Evolutionary conservation across 2,329 filamentous ascomycete species (phyloP).

Genomic region (Blastomyces silverae): DNA sequence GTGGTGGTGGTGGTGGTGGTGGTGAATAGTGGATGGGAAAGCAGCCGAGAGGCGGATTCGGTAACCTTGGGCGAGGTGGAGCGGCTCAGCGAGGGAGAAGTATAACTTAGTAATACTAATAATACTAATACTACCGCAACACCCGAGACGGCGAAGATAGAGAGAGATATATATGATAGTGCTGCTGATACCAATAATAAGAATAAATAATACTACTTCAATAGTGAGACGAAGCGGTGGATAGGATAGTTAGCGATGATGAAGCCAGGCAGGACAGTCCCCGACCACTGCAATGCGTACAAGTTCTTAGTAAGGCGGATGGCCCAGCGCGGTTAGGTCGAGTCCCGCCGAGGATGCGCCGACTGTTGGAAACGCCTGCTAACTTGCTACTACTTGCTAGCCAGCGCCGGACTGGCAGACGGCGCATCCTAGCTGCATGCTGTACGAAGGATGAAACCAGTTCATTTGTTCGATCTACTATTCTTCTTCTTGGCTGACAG

Average conservation of each 20-base stretch:
- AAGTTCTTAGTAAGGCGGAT: not conserved
- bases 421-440: too few species aligned
- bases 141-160: not conserved
- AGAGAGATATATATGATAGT: not conserved
- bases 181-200: not conserved
- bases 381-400: too few species aligned
- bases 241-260: not conserved
- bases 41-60: constrained; percentile 10
- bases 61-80: constrained; percentile 11
- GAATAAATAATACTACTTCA: not conserved
- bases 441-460: too few species aligned
- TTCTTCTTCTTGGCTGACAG: not conserved
- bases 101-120: too few species aligned
- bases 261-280: not conserved
- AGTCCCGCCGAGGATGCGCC: constrained; percentile 4
- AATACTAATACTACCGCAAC: too few species aligned
- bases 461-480: not conserved
- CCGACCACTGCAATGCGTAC: too few species aligned
- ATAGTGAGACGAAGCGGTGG: not conserved
- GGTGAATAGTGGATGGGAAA: too few species aligned
- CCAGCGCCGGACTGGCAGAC: too few species aligned
- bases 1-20: not conserved
- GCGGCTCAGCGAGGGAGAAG: not conserved
- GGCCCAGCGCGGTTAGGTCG: not conserved
- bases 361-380: not conserved